phyloP scores from a whole-genome alignment of 2,329 filamentous ascomycete species.

The Pseudogymnoascus sp. region DNA sequence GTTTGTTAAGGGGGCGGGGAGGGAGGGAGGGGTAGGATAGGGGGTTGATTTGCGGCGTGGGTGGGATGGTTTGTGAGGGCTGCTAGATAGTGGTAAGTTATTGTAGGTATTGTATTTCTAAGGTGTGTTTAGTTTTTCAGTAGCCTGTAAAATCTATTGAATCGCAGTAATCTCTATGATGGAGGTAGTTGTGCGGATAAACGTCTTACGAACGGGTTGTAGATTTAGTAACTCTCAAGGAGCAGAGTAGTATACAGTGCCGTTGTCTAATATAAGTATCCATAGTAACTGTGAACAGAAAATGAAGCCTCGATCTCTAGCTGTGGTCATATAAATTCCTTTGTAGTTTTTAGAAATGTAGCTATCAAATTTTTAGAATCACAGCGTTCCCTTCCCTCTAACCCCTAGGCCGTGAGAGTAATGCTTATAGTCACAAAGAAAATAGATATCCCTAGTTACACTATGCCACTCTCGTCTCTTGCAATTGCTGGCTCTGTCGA shows the following conservation, averaged over 20 bases:
- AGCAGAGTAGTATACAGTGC: too few species aligned
- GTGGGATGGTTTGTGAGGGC: neutral
- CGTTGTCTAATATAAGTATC: neutral
- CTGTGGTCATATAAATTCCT: neutral
- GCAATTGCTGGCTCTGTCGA: neutral
- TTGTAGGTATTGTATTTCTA: neutral
- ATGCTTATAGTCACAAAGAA: neutral
- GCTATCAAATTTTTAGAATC: neutral
- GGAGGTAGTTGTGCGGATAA: neutral
- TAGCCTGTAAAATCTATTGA: neutral
- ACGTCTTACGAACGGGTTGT: too few species aligned
- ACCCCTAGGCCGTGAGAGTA: neutral
- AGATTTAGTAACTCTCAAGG: neutral
- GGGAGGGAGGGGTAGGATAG: neutral
- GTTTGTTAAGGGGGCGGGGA: neutral
- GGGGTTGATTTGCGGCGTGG: neutral
- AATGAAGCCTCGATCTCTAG: neutral
- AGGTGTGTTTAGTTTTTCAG: neutral
- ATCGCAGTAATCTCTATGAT: neutral
- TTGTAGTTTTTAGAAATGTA: too few species aligned
- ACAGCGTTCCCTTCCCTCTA: neutral
- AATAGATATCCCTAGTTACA: neutral
- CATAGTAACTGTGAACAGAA: neutral
- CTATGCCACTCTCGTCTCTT: neutral
- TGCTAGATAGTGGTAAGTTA: neutral